Base-by-base conservation (phyloP, 148 eudicot species). In the Vaccinium darrowii region DNA sequence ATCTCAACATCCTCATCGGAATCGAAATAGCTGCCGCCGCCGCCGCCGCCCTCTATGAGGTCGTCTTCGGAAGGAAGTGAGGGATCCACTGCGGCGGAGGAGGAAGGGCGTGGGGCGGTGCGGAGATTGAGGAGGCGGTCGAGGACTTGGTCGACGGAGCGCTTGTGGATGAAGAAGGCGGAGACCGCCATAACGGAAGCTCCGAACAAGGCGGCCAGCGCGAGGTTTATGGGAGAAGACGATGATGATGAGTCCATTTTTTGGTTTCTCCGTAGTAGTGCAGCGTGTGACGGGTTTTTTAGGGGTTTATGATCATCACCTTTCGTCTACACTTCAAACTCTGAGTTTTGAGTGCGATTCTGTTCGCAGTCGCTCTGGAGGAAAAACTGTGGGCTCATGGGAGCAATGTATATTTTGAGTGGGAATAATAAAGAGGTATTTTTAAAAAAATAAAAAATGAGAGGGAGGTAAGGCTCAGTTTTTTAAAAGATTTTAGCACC, bases 171-270 rank as follows among this genome's bases (percentile, higher is more conserved):
- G 89, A 86, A 95, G 86, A 93, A 95, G 58, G 97, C 92, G 43
- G 98, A 93, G 14, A 95, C 82, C 0, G 98, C 95, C 95, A 92
- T 91, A 3, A 93, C 87, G 16, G 98, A 95, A n/a, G 98, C 98
- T 23, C 98, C 98, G 84, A 95, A 93, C 62, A 95, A 79, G 0
- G 98, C 96, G 0, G 98, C 98, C 85, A 93, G 79, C 82, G 95
- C 93, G 27, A 95, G 86, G 52, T 93, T 93, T 9, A 89, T 5
- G 47, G 93, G 23, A 30, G 92, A 74, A 16, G 77, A 36, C 1
- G 69, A 14, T 0, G 84, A 52, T 2, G 83, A 50, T 47, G 93
- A 87, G 57, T 91, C 90, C 92, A 91, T 90, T 79, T 79, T 33
- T 49, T 21, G 56, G 5, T 50, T 6, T 80, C 21, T 63, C 10